These are phyloP conservation scores for Clavispora carvajalis DNA, from an alignment of 805 yeast genomes.

Conservation along the genomic window DNA sequence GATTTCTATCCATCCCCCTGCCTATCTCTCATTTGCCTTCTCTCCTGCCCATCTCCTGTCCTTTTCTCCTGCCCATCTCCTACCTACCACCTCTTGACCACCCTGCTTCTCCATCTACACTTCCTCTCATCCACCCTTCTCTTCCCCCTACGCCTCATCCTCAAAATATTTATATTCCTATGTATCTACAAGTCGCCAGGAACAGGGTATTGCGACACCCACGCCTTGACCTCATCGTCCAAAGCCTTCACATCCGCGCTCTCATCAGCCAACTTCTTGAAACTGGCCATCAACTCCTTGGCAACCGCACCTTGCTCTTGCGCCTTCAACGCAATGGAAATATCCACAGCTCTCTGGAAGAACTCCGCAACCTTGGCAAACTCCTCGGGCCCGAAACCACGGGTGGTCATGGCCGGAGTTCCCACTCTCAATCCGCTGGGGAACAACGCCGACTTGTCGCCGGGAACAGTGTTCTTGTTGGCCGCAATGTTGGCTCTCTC, in stretches of 20 bases:
- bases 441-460: constrained; percentile 90
- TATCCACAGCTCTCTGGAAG: constrained; percentile 72
- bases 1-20: too few species aligned
- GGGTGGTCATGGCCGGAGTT: constrained; percentile 97
- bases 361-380: constrained; percentile 75
- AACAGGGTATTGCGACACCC: constrained; percentile 77
- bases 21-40: too few species aligned
- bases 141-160: too few species aligned
- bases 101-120: background rate
- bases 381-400: constrained; percentile 80
- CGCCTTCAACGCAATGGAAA: constrained; percentile 57
- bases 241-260: constrained; percentile 55
- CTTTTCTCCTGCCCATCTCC: too few species aligned
- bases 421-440: constrained; percentile 97
- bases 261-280: constrained; percentile 66
- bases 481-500: constrained; percentile 91
- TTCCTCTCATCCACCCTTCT: background rate
- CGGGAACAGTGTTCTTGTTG: constrained; percentile 94
- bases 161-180: too few species aligned
- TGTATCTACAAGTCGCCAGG: constrained; percentile 64
- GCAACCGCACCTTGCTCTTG: constrained; percentile 54
- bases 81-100: too few species aligned
- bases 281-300: constrained; percentile 58
- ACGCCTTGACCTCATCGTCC: constrained; percentile 60
- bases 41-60: too few species aligned